phyloP scores from a whole-genome alignment of 2,329 filamentous ascomycete genomes.

The Graphium sp. region DNA sequence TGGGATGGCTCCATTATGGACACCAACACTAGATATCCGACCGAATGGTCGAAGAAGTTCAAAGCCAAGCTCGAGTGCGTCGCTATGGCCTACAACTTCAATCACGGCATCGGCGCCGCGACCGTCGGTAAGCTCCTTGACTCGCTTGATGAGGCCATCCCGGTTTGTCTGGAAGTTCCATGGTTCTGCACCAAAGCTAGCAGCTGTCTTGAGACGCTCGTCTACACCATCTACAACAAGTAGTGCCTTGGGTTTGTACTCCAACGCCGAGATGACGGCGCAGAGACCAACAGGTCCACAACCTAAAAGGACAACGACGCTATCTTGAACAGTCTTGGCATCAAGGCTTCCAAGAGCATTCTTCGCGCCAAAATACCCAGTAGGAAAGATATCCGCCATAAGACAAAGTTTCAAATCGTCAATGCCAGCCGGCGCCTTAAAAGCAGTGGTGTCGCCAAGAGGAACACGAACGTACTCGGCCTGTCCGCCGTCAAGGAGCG shows the following conservation, averaged over 20 bases:
- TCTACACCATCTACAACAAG: slow-evolving; percentile 61
- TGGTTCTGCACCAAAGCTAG: slow-evolving; percentile 55
- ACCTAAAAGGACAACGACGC: slow-evolving; percentile 3
- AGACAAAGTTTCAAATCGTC: slow-evolving; percentile 5
- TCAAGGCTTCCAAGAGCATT: slow-evolving; percentile 2
- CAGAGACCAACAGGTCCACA: slow-evolving; percentile 14
- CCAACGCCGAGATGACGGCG: slow-evolving; percentile 54
- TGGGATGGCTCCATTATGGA: slow-evolving; percentile 52
- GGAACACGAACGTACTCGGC: slow-evolving; percentile 78
- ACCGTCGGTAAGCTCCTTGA: slow-evolving; percentile 57
- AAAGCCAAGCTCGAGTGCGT: slow-evolving; percentile 48
- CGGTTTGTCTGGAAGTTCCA: slow-evolving; percentile 57
- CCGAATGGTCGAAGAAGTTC: slow-evolving; percentile 53
- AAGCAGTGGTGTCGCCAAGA: slow-evolving; percentile 30
- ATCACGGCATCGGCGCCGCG: slow-evolving; percentile 72
- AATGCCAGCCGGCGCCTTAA: slow-evolving; percentile 1
- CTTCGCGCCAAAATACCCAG: slow-evolving; percentile 5
- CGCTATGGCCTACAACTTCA: slow-evolving; percentile 52
- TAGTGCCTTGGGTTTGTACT: slow-evolving; percentile 54
- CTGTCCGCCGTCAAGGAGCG: slow-evolving; percentile 45
- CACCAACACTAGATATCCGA: slow-evolving; percentile 51
- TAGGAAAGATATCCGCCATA: slow-evolving; percentile 7
- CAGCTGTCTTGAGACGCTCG: slow-evolving; percentile 53
- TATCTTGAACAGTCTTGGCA: not conserved
- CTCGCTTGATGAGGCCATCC: slow-evolving; percentile 44